A percentile compares a stretch with the other conserved stretches of the same genome.
phyloP scores from a whole-genome alignment of 768 basidiomycete species.

The Boletellus ananiceps region DNA sequence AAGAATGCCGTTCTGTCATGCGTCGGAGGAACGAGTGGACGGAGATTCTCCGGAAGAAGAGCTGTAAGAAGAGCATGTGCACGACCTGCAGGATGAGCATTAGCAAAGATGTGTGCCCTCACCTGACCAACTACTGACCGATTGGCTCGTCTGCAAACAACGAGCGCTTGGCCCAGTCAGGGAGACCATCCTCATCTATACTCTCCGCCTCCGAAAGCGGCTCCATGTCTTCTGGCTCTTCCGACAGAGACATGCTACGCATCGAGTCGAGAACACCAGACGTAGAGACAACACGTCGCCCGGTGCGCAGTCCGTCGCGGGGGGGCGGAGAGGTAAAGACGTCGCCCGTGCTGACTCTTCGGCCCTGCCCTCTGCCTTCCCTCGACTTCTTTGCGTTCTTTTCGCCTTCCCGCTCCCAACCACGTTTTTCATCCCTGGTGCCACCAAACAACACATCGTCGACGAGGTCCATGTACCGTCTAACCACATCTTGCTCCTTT shows the following conservation, averaged over 20 bases:
- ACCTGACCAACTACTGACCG: constrained; percentile 40
- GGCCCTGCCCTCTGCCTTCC: constrained; percentile 35
- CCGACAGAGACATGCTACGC: constrained; percentile 41
- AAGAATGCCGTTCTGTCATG: constrained; percentile 42
- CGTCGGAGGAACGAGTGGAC: constrained; percentile 33
- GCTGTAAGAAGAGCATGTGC: constrained; percentile 54
- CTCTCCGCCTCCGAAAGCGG: constrained; percentile 38
- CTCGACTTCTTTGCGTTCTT: constrained; percentile 43
- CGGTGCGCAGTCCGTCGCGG: constrained; percentile 18
- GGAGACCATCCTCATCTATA: constrained; percentile 68
- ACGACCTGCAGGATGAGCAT: constrained; percentile 45
- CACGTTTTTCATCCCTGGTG: constrained; percentile 41
- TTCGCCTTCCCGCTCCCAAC: constrained; percentile 46
- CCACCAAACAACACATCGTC: constrained; percentile 76
- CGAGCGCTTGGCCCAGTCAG: constrained; percentile 68
- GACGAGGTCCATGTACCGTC: constrained; percentile 67
- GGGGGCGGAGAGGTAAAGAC: constrained; percentile 23
- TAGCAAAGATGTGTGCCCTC: not conserved
- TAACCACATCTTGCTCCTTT: constrained; percentile 55
- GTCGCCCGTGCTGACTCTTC: constrained; percentile 30
- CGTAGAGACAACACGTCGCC: constrained; percentile 50
- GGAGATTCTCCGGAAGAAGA: constrained; percentile 58
- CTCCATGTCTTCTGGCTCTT: constrained; percentile 57
- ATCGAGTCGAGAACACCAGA: constrained; percentile 55
- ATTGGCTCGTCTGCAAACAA: constrained; percentile 53